phyloP scores from a whole-genome alignment of 345 rosid species.

The Anastatica hierochuntica region DNA sequence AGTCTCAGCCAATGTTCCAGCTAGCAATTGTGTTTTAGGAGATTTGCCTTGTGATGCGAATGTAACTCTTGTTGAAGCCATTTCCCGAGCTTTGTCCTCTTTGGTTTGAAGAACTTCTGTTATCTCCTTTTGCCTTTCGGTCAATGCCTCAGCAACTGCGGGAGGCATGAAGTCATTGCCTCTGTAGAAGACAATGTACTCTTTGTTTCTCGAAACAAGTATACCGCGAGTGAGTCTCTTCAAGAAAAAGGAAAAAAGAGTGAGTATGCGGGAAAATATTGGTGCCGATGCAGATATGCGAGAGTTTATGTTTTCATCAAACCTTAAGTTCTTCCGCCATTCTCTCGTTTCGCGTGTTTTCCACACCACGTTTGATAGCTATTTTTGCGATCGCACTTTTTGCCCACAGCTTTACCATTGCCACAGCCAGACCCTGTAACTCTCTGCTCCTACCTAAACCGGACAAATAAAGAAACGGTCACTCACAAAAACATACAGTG shows the following conservation, averaged over 20 bases:
- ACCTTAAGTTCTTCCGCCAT: slow-evolving; percentile 97
- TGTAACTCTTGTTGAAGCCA: slow-evolving; percentile 28
- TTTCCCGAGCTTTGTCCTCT: slow-evolving; percentile 66
- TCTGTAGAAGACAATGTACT: slow-evolving; percentile 78
- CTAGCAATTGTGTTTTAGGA: slow-evolving; percentile 37
- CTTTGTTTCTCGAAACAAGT: slow-evolving; percentile 81
- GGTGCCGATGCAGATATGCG: neutral
- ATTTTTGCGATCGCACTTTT: slow-evolving; percentile 77
- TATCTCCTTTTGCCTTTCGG: slow-evolving; percentile 44
- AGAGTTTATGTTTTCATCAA: slow-evolving; percentile 7
- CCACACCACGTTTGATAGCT: slow-evolving; percentile 83
- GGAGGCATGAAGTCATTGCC: slow-evolving; percentile 94
- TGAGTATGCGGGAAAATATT: neutral
- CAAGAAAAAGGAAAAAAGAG: slow-evolving; percentile 15
- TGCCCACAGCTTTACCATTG: slow-evolving; percentile 84
- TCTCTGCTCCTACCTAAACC: slow-evolving; percentile 69
- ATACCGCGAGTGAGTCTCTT: slow-evolving; percentile 84
- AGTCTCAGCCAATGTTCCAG: slow-evolving; percentile 91
- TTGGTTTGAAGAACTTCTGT: slow-evolving; percentile 46
- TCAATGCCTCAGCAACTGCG: slow-evolving; percentile 42
- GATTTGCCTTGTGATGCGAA: slow-evolving; percentile 27
- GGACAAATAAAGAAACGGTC: slow-evolving; percentile 6
- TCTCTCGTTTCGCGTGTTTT: slow-evolving; percentile 73
- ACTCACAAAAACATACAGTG: slow-evolving; percentile 6
- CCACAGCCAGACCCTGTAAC: slow-evolving; percentile 78